Conservation (phyloP, 257 asterid genomes). For the Nicotiana noctiflora region DNA sequence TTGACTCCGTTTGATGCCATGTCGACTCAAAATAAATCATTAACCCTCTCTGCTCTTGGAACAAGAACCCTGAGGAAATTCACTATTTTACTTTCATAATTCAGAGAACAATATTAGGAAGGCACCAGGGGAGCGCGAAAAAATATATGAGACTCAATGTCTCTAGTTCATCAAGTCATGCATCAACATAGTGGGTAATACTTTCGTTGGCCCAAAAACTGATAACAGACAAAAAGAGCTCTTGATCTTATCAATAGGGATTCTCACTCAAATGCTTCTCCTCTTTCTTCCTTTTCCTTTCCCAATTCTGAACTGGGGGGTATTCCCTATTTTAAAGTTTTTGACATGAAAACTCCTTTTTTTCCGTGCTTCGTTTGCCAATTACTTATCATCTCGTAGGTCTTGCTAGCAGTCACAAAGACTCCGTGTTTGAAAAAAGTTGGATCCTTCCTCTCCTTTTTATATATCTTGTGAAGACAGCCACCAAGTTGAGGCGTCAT, state of each 20-base stretch:
- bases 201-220: background rate
- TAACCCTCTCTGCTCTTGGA: background rate
- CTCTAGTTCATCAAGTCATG: background rate
- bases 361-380: background rate
- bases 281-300: background rate
- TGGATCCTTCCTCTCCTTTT: background rate
- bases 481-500: background rate
- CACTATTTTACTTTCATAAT: background rate
- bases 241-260: background rate
- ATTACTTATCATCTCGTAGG: background rate
- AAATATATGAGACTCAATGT: background rate
- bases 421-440: background rate
- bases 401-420: background rate
- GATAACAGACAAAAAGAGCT: background rate
- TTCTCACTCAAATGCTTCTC: background rate
- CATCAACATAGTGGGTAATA: background rate
- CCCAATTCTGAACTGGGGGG: background rate
- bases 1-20: background rate
- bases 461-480: background rate
- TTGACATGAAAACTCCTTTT: background rate
- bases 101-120: background rate
- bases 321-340: background rate
- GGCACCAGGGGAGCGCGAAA: background rate
- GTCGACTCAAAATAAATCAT: background rate
- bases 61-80: background rate